Conservation (phyloP, 164 flowering plant genomes). For the Berberis thunbergii region DNA sequence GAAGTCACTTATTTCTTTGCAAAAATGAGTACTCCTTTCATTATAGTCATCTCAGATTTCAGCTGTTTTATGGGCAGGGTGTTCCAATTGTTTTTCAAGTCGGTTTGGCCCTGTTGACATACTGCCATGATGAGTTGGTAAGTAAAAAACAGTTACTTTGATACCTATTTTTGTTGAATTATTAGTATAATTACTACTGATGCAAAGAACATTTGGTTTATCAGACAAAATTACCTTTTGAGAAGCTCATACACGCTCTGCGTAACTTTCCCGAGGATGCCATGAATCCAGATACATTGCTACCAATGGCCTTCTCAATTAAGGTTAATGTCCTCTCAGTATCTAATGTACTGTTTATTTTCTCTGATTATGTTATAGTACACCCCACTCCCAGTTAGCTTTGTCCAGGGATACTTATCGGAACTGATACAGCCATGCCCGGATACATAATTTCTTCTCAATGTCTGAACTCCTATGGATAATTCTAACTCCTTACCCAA, state of each 20-base stretch:
- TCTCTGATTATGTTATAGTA: too few relatives aligned
- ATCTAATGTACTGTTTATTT: too few relatives aligned
- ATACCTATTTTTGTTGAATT: background rate
- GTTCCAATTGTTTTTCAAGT: slow-evolving; percentile 87
- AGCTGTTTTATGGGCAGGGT: slow-evolving; percentile 40
- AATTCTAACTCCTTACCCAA: too few relatives aligned
- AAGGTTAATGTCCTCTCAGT: slow-evolving; percentile 36
- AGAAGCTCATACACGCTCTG: slow-evolving; percentile 82
- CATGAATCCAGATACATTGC: slow-evolving; percentile 76
- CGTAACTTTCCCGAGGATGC: slow-evolving; percentile 94
- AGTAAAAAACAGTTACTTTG: slow-evolving; percentile 13
- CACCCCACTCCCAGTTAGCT: too few relatives aligned
- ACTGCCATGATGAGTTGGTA: slow-evolving; percentile 88
- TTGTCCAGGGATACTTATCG: too few relatives aligned
- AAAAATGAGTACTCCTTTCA: too few relatives aligned
- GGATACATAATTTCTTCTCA: too few relatives aligned
- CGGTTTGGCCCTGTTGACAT: slow-evolving; percentile 84
- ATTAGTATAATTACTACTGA: slow-evolving; percentile 1
- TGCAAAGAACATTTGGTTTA: slow-evolving; percentile 6
- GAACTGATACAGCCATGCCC: too few relatives aligned
- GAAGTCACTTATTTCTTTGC: too few relatives aligned
- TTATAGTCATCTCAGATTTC: slow-evolving; percentile 4
- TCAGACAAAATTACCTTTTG: slow-evolving; percentile 83
- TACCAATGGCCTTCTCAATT: slow-evolving; percentile 91
- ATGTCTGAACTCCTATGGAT: too few relatives aligned